These are phyloP conservation scores for Chaetoceros tenuissimus DNA, from an alignment of 108 stramenopile genomes.

Conservation along the genomic window DNA sequence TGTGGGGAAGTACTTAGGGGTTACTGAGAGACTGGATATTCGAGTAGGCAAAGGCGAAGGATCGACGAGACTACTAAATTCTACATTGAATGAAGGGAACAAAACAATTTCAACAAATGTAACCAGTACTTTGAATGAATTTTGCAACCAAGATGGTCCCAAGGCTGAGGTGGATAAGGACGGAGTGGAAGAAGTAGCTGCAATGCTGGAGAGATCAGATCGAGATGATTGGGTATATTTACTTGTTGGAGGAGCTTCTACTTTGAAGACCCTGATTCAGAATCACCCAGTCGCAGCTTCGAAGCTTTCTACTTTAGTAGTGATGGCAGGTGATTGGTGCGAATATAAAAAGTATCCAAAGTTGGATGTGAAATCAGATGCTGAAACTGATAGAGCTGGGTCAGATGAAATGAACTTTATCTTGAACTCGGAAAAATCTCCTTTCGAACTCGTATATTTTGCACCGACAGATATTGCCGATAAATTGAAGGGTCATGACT, in stretches of 20 bases:
- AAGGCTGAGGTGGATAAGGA: background rate
- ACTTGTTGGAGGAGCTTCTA: conserved; percentile 15
- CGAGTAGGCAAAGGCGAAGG: conserved; percentile 11
- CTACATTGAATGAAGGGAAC: background rate
- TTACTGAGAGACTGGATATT: conserved; percentile 1
- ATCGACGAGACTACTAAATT: conserved; percentile 7
- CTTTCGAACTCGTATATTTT: conserved; percentile 10
- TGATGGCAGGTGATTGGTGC: conserved; percentile 30
- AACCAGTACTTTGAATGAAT: conserved; percentile 8
- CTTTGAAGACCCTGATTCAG: conserved; percentile 10
- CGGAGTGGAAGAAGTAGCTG: conserved; percentile 13
- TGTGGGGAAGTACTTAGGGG: conserved; percentile 5
- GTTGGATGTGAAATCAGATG: conserved; percentile 14
- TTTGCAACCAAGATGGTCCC: conserved; percentile 1
- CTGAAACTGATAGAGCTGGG: conserved; percentile 16
- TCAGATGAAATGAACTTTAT: conserved; percentile 12
- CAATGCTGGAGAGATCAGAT: conserved; percentile 16
- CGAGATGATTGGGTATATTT: conserved; percentile 28
- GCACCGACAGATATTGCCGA: conserved; percentile 14
- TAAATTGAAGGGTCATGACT: conserved; percentile 16
- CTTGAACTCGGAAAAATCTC: conserved; percentile 4
- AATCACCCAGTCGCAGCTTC: conserved; percentile 9
- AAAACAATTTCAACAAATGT: too few species aligned
- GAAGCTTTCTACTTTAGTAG: conserved; percentile 13
- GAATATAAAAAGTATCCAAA: conserved; percentile 20